Evolutionary conservation across 305 asterid species (phyloP), one percentile per base, ranked within the genome.

Genomic region (Fraxinus sp.): DNA sequence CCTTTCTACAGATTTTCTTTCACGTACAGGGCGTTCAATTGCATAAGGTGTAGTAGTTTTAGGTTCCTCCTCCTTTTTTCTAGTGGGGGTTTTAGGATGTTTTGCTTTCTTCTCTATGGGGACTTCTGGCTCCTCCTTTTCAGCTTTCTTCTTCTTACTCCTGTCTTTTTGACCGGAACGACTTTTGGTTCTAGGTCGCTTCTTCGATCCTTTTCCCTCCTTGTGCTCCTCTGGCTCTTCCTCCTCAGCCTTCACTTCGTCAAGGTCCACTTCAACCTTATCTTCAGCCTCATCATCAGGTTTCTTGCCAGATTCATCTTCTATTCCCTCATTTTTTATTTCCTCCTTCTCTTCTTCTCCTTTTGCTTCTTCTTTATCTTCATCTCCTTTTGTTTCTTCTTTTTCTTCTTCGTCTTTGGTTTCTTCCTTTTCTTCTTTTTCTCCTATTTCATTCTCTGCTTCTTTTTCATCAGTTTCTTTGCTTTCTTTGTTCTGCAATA

Each of bases 1-100:
- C 88, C 97, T 90, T 81, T 91, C 95, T 46, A 93, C 98, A 72
- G 97, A 94, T 89, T 93, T 94, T 28, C 97, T 89, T 82, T 92
- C 97, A 0, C 98, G 94, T 66, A 91, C 94, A 52, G 97, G 97
- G 59, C 97, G 97, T 1, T 92, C 97, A 75, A 80, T 66, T 59
- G 93, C 68, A 79, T 91, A 83, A 74, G 87, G 59, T 16, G 88
- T 76, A 16, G 94, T 93, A 36, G 95, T 91, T 79, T 85, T 94
- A 1, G 92, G 91, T 83, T 90, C 97, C 83, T 46, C 55, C 55
- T 85, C 90, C 55, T 89, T 85, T 83, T 89, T 88, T 11, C 68
- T 84, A 11, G 14, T 78, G 41, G 86, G 30, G 46, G 85, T 57
- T 74, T 87, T 87, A 49, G 82, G 78, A 71, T 86, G 88, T 79